These are phyloP conservation scores for Globisporangium cylindrosporum DNA, from an alignment of 352 stramenopile species.

Conservation along the genomic window DNA sequence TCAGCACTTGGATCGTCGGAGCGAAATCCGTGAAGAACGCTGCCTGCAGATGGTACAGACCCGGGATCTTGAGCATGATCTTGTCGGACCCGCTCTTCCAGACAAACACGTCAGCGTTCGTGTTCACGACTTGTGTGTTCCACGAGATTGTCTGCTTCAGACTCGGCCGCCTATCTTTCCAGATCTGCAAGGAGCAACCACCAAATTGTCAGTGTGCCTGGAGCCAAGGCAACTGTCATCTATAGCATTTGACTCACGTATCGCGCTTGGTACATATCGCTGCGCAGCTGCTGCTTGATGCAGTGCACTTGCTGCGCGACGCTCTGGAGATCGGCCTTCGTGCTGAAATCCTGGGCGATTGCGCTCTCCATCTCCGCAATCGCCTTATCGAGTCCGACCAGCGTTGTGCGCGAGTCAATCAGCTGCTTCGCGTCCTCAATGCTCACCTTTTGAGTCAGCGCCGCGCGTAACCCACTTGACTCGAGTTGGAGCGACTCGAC, in stretches of 20 bases:
- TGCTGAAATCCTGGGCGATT: constrained; percentile 26
- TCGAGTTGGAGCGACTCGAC: constrained; percentile 47
- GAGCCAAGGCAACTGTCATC: neutral
- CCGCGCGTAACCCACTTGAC: constrained; percentile 21
- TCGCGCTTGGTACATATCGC: constrained; percentile 70
- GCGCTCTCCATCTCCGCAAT: constrained; percentile 28
- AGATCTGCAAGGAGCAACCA: constrained; percentile 41
- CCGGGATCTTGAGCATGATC: constrained; percentile 50
- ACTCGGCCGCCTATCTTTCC: constrained; percentile 57
- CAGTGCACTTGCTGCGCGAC: constrained; percentile 37
- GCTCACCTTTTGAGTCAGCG: constrained; percentile 33
- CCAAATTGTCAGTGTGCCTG: neutral
- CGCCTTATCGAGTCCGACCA: constrained; percentile 21
- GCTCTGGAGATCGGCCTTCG: constrained; percentile 26
- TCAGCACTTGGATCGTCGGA: constrained; percentile 48
- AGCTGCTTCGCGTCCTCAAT: constrained; percentile 30
- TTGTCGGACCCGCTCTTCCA: constrained; percentile 53
- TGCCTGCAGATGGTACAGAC: constrained; percentile 66
- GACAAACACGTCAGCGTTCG: constrained; percentile 60
- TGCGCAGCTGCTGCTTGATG: constrained; percentile 54
- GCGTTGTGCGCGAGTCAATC: constrained; percentile 28
- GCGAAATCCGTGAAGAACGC: constrained; percentile 66
- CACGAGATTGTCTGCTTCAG: constrained; percentile 56
- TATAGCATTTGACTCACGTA: constrained; percentile 40
- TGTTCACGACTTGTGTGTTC: constrained; percentile 70